These are phyloP conservation scores for Leishmania tropica DNA, from an alignment of 208 protist species.

Conservation along the genomic window DNA sequence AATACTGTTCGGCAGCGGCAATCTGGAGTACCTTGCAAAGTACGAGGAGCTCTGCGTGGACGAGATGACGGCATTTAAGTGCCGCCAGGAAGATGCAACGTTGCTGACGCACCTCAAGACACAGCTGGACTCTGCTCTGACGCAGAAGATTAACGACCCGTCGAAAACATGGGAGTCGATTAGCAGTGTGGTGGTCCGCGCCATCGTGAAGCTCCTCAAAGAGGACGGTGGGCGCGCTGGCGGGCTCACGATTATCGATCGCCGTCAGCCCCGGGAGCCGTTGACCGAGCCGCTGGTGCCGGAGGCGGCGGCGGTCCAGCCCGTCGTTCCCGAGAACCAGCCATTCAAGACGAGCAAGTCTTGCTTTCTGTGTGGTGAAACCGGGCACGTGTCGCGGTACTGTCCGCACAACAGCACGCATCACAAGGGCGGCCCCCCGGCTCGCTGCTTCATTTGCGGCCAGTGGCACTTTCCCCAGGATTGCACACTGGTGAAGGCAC, in stretches of 20 bases:
- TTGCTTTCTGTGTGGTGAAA: constrained; percentile 81
- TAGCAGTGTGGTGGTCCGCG: constrained; percentile 80
- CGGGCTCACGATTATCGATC: constrained; percentile 69
- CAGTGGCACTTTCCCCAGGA: constrained; percentile 88
- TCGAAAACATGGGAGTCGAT: constrained; percentile 78
- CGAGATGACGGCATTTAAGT: constrained; percentile 78
- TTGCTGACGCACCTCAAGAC: constrained; percentile 84
- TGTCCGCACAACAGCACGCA: constrained; percentile 64
- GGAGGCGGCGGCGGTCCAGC: constrained; percentile 1
- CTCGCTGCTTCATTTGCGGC: constrained; percentile 89
- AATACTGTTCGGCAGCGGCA: constrained; percentile 92
- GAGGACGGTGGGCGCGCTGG: constrained; percentile 50
- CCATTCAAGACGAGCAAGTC: constrained; percentile 67
- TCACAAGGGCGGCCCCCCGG: constrained; percentile 62
- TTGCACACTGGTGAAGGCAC: constrained; percentile 52
- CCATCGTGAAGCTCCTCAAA: constrained; percentile 82
- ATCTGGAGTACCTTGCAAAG: constrained; percentile 77
- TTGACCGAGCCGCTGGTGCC: constrained; percentile 44
- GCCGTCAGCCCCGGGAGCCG: constrained; percentile 51
- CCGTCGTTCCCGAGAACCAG: constrained; percentile 37
- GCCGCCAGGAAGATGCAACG: constrained; percentile 76
- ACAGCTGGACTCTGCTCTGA: constrained; percentile 86
- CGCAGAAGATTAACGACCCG: constrained; percentile 88
- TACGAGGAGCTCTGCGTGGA: constrained; percentile 87
- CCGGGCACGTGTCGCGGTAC: constrained; percentile 75